Percentiles rank a stretch among this genome's conserved stretches.
Evolutionary conservation across 441 rosid species (phyloP).

Genomic region (Erodium trifolium): DNA sequence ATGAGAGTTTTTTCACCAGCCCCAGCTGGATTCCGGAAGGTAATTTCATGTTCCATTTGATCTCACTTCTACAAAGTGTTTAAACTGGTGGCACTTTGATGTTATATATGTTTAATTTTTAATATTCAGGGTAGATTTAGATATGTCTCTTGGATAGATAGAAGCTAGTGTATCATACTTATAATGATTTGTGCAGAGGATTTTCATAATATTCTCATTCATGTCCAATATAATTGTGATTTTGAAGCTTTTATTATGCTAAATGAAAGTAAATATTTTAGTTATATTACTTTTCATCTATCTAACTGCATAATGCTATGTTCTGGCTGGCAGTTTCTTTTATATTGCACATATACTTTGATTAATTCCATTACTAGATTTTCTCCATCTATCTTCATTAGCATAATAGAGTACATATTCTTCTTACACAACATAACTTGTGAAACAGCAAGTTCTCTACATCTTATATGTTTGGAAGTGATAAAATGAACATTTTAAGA

Average conservation of each 20-base stretch:
- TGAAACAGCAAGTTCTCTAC: not conserved
- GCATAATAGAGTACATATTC: too few species aligned
- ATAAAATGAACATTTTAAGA: not conserved
- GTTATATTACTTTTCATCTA: not conserved
- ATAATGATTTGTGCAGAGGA: not conserved
- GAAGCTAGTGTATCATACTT: not conserved
- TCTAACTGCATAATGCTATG: not conserved
- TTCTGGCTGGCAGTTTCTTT: not conserved
- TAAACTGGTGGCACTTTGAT: constrained; percentile 14
- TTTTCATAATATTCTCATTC: not conserved
- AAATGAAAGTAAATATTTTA: not conserved
- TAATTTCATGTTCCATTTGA: constrained; percentile 22
- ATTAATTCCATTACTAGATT: too few species aligned
- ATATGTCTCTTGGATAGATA: not conserved
- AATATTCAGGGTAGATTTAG: not conserved
- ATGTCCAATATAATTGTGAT: not conserved
- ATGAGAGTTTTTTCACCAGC: constrained; percentile 70
- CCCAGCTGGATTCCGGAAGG: constrained; percentile 70
- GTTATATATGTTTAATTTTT: not conserved
- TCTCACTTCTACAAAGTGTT: constrained; percentile 3
- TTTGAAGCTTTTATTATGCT: not conserved
- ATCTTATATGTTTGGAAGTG: not conserved
- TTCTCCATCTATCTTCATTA: too few species aligned
- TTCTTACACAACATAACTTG: not conserved
- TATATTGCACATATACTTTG: too few species aligned